phyloP scores from a whole-genome alignment of 306 rosid genomes.

The Fragaria ananassa region DNA sequence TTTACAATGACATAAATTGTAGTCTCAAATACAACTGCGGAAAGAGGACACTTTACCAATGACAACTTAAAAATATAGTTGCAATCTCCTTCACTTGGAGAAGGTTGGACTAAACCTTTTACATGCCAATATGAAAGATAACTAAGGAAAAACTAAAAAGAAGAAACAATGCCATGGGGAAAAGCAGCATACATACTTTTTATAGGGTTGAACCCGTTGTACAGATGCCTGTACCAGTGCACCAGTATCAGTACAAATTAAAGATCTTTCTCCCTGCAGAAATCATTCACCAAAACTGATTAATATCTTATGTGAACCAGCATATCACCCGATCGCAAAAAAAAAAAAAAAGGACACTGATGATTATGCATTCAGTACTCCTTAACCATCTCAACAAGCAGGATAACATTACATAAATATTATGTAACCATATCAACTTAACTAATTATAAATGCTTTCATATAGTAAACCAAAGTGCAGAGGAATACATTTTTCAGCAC shows the following conservation, averaged over 20 bases:
- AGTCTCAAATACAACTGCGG: not conserved
- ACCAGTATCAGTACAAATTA: constrained; percentile 87
- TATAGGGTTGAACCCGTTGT: constrained; percentile 57
- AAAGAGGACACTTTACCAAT: not conserved
- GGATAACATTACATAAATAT: not conserved
- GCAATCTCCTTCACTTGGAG: not conserved
- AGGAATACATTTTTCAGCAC: not conserved
- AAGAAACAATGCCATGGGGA: constrained; percentile 8
- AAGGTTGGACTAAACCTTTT: not conserved
- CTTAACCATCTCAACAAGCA: not conserved
- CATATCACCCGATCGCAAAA: constrained; percentile 6
- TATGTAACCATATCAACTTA: not conserved
- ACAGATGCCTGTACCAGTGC: constrained; percentile 63
- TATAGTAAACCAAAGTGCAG: not conserved
- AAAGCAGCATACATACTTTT: constrained; percentile 44
- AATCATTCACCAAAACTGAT: constrained; percentile 25
- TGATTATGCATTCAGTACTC: not conserved
- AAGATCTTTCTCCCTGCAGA: constrained; percentile 74
- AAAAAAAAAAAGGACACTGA: not conserved
- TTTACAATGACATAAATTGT: not conserved
- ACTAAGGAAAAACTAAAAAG: not conserved
- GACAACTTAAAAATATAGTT: not conserved
- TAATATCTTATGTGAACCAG: not conserved
- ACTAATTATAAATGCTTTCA: not conserved
- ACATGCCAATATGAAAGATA: not conserved